Evolutionary conservation across 2,329 filamentous ascomycete genomes (phyloP), one percentile per base, ranked within the genome.

Genomic region (Botryotinia calthae): DNA sequence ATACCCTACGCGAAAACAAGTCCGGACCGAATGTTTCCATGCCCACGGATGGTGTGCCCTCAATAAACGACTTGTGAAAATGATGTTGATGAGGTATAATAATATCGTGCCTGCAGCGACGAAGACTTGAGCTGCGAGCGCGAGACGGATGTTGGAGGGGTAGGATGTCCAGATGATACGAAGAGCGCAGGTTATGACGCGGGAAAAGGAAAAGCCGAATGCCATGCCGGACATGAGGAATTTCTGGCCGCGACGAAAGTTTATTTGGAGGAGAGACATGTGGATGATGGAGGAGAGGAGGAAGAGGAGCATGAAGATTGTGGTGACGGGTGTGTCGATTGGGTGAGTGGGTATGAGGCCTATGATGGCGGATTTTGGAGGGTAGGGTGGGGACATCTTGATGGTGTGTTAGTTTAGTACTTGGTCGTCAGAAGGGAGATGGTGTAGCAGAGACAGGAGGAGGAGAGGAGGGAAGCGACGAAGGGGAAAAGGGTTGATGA

Each of bases 71-170:
- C 94, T 92, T 0, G 90, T 83, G 79, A 94, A 92, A 78, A 96
- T 83, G 56, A 97, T 82, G 82, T 97, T 95, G 81, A 94, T 84
- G 77, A 95, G 83, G 81, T 93, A 95, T 42, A 97, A 84, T 12
- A 97, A 82, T 54, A 96, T 81, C 20, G 94, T 89, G 31, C 75
- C 76, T 14, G 71, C 76, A 12, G 75, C 73, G 37, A 77, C 63
- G 31, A 72, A 72, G 3, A 72, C 34, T n/a, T 67, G 63, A 1
- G 70, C 70, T 1, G 70, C 51, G 25, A 72, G 48, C 22, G 51
- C 70, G 28, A 72, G 34, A 12, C 42, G 40, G n/a, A 61, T 42
- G 18, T 72, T 72, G 28, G 9, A 20, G 1, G 62, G 70, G 25
- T 72, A 40, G 6, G 44, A 44, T 16, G 63, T 44, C 86, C 85